Base-by-base conservation (phyloP, 208 protist genomes). In the Acanthamoeba royreba region DNA sequence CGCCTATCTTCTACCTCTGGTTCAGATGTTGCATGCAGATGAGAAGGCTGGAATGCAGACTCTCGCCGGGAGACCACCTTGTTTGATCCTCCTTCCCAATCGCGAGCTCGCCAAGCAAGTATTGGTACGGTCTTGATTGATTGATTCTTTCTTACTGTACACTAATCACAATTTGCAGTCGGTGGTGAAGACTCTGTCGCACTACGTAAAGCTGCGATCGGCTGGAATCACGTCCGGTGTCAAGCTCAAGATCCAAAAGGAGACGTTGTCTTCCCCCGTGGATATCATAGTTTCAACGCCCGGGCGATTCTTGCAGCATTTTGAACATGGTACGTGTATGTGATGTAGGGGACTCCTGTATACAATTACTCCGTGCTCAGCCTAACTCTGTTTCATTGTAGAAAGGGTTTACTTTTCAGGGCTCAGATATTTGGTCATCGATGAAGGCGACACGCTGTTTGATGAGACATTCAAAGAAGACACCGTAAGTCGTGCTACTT, bases 401-500 rank as follows among this genome's bases (percentile, higher is more conserved):
- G 79, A 87, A 45, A 35, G 79, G 22, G 79, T 87, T 5, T 87
- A 45, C 35, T 38, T 92, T 25, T 92, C 85, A 22, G 85, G 72
- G 22, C 40, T 92, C 28, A 25, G 55, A 4, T 92, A 92, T 72
- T 35, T 92, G 0, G 85, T 72, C 22, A 35, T 92, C 33, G 85
- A 92, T 33, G 85, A 92, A 33, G 58, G 52, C 46, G 85, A 92
- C 38, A 92, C 85, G 19, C 4, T 92, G 35, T 92, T 92, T 77
- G 85, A 72, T 35, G 35, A 63, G 25, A 49, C 52, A 8, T 92
- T 92, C 43, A 45, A 92, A n/a, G 85, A 63, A 19, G 85, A 92
- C 28, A 28, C 72, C 22, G 85, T 87, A 87, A 4, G 46, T 52
- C n/a, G n/a, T n/a, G n/a, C n/a, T n/a, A n/a, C n/a, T n/a, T n/a